Evolutionary conservation across 306 rosid species (phyloP).

Genomic region (Ziziphus jujuba): DNA sequence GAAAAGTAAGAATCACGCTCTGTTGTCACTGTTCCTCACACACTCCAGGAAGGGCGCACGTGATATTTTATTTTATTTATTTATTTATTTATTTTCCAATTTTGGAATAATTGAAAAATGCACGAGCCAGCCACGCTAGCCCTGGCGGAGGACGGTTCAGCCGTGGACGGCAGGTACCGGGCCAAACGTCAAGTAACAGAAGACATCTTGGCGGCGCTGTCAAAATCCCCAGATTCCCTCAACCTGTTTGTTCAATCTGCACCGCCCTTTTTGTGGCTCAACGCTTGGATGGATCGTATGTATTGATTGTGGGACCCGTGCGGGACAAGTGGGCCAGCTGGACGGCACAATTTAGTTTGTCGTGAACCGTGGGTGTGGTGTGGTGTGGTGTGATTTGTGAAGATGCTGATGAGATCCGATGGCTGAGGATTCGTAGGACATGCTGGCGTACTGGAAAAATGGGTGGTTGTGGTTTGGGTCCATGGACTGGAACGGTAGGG

Average conservation of each 20-base stretch:
- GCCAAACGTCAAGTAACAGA: neutral
- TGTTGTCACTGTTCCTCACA: neutral
- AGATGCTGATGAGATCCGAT: neutral
- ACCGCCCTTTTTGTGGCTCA: constrained; percentile 1
- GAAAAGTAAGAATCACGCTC: neutral
- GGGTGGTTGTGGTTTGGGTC: neutral
- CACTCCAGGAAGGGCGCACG: no score
- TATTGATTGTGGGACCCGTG: neutral
- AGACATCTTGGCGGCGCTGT: constrained; percentile 37
- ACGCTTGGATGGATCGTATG: constrained; percentile 14
- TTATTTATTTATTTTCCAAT: no score
- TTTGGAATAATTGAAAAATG: no score
- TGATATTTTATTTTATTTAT: no score
- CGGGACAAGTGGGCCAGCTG: neutral
- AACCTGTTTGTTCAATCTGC: neutral
- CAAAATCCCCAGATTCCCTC: constrained; percentile 24
- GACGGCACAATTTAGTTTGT: neutral
- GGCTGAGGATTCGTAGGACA: neutral
- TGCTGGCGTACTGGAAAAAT: neutral
- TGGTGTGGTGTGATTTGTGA: neutral
- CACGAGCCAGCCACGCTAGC: no score
- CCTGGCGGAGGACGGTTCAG: no score
- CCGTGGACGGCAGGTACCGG: neutral
- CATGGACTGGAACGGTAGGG: neutral
- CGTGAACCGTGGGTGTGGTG: neutral